Base-by-base conservation (phyloP, 306 rosid genomes). In the Sicyos edulis region DNA sequence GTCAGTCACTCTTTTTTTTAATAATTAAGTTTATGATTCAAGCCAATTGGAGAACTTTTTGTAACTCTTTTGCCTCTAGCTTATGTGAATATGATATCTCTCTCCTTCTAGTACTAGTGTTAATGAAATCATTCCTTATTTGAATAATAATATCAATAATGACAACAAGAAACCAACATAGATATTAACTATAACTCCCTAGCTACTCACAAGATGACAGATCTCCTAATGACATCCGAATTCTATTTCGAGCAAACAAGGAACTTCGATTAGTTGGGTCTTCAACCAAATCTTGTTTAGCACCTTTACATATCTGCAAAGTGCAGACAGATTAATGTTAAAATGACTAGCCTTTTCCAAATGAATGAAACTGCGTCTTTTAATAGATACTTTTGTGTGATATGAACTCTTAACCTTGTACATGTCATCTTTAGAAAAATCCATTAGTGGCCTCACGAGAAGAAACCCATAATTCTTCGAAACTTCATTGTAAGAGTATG, bases 221-320 rank as follows among this genome's bases (percentile, higher is more conserved):
- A 73, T 83, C 80, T 70, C 79, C 82, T 54, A 93, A 77, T 51
- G 80, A 88, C 86, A 81, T 80, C 12, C 92, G 82, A 70, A 91
- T 93, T 80, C 99, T 91, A 80, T 93, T 91, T 42, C 97, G 95
- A 52, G 92, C 83, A 83, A 82, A 93, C 78, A 86, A 61, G 61
- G 72, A 75, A 76, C 88, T 91, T 76, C 78, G 88, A 79, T 93
- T 93, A 21, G 97, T 87, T 59, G 97, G 97, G 80, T 93, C 99
- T 85, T 93, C 97, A 74, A 93, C 95, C 95, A 92, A 93, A 64
- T 86, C 92, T 81, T 79, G 84, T 57, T 78, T 53, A 73, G 75
- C 84, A 51, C 83, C 89, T 78, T 71, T 83, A 74, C 97, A 93
- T 78, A 93, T 88, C 99, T 93, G 71, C 76, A 64, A 74, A 71